Percentiles rank a stretch among this genome's conserved stretches.
These are phyloP conservation scores for Schwanniomyces sp. DNA, from an alignment of 805 yeast genomes.

Conservation along the genomic window DNA sequence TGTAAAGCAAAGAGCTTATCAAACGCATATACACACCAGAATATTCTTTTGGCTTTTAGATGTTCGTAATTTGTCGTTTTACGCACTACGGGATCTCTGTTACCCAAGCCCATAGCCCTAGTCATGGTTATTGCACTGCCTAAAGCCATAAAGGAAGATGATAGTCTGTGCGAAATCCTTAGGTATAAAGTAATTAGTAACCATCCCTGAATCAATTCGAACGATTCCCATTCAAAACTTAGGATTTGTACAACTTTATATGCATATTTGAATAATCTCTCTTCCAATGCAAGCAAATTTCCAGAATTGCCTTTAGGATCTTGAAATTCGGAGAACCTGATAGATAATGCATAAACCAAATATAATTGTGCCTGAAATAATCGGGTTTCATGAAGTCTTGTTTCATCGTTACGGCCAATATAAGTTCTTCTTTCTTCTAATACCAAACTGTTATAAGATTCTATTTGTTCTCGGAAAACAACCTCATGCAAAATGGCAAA, in stretches of 20 bases:
- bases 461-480: slow-evolving; percentile 51
- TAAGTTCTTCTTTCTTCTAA: slow-evolving; percentile 5
- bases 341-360: slow-evolving; percentile 48
- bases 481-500: slow-evolving; percentile 53
- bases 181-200: slow-evolving; percentile 35
- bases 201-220: slow-evolving; percentile 45
- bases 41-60: slow-evolving; percentile 50
- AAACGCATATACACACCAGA: slow-evolving; percentile 54
- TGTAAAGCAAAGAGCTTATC: slow-evolving; percentile 56
- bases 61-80: slow-evolving; percentile 38
- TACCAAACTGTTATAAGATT: slow-evolving; percentile 23
- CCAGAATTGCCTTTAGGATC: slow-evolving; percentile 31
- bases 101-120: slow-evolving; percentile 37
- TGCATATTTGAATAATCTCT: slow-evolving; percentile 31
- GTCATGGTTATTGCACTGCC: slow-evolving; percentile 37
- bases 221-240: slow-evolving; percentile 43
- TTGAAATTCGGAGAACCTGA: slow-evolving; percentile 49
- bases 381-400: slow-evolving; percentile 35
- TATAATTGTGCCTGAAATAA: slow-evolving; percentile 53
- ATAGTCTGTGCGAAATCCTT: slow-evolving; percentile 37
- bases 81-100: slow-evolving; percentile 13
- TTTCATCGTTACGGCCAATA: slow-evolving; percentile 14
- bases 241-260: slow-evolving; percentile 29
- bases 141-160: slow-evolving; percentile 30
- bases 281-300: slow-evolving; percentile 28